Evolutionary conservation across 1,284 basidiomycete genomes (phyloP).

Genomic region (Termitomyces sp.): DNA sequence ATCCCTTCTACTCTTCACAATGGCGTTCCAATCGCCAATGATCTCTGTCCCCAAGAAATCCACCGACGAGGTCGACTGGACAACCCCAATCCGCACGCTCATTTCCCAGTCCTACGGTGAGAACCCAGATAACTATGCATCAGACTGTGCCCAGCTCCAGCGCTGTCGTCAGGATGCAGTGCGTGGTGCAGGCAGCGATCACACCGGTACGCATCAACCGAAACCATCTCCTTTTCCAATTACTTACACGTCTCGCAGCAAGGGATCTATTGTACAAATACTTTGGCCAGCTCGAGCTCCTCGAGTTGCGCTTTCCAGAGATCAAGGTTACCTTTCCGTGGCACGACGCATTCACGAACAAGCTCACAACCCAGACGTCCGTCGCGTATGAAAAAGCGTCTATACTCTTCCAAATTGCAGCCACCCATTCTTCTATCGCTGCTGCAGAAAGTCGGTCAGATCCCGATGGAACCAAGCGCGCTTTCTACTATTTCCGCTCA

Average conservation of each 20-base stretch:
- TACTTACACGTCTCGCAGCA: slow-evolving; percentile 34
- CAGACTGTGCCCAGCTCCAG: slow-evolving; percentile 82
- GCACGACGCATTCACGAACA: slow-evolving; percentile 94
- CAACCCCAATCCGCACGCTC: slow-evolving; percentile 77
- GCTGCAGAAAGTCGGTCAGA: slow-evolving; percentile 78
- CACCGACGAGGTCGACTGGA: slow-evolving; percentile 89
- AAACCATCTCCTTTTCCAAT: too few species aligned
- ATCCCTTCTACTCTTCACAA: slow-evolving; percentile 22
- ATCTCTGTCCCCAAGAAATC: slow-evolving; percentile 75
- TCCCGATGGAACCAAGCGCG: slow-evolving; percentile 92
- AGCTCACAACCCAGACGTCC: slow-evolving; percentile 91
- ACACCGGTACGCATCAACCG: slow-evolving; percentile 54
- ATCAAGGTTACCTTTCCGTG: slow-evolving; percentile 94
- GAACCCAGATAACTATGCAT: slow-evolving; percentile 80
- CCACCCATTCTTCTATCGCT: slow-evolving; percentile 89
- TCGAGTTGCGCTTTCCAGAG: slow-evolving; percentile 96
- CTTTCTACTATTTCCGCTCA: slow-evolving; percentile 91
- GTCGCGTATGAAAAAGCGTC: slow-evolving; percentile 99
- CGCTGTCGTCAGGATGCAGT: slow-evolving; percentile 94
- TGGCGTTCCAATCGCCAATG: slow-evolving; percentile 77
- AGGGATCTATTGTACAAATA: slow-evolving; percentile 98
- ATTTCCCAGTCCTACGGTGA: slow-evolving; percentile 95
- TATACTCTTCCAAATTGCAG: slow-evolving; percentile 94
- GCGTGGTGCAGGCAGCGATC: slow-evolving; percentile 89
- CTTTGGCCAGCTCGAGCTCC: slow-evolving; percentile 97